A percentile compares a stretch with the other conserved stretches of the same genome.
Evolutionary conservation across 495 filamentous ascomycete genomes (phyloP).

Genomic region (Hypoxylon lenormandii): DNA sequence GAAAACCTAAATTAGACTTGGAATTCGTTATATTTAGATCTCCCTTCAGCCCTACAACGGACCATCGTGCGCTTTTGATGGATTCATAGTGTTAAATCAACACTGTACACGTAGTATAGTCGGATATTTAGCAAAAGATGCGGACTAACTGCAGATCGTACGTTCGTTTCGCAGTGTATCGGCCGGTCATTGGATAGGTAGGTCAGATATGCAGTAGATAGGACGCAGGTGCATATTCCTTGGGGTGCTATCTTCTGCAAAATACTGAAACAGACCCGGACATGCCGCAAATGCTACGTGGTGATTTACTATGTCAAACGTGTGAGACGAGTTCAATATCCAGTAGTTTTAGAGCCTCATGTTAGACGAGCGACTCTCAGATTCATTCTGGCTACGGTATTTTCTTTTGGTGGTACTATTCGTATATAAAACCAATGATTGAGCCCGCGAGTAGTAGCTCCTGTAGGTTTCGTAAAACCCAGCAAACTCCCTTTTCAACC

Average conservation of each 20-base stretch:
- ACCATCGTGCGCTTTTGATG: not conserved
- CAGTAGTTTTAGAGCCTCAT: not conserved
- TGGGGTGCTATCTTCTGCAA: slow-evolving; percentile 11
- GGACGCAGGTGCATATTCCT: slow-evolving; percentile 28
- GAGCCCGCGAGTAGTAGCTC: not conserved
- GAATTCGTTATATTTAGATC: slow-evolving; percentile 39
- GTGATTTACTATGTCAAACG: slow-evolving; percentile 2
- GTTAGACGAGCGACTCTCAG: not conserved
- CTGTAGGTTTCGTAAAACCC: not conserved
- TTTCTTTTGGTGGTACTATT: slow-evolving; percentile 3
- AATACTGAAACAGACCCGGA: slow-evolving; percentile 11
- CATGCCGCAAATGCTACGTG: slow-evolving; percentile 14
- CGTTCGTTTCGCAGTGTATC: not conserved
- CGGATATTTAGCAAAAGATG: not conserved
- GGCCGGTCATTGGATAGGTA: slow-evolving; percentile 15
- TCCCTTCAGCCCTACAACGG: slow-evolving; percentile 36
- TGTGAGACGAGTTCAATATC: not conserved
- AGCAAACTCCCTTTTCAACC: not conserved
- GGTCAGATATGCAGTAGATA: slow-evolving; percentile 10
- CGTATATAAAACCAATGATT: slow-evolving; percentile 29
- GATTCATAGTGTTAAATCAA: slow-evolving; percentile 2
- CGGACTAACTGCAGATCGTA: slow-evolving; percentile 7
- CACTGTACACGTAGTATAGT: slow-evolving; percentile 1
- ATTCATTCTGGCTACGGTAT: not conserved
- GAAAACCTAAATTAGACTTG: slow-evolving; percentile 34